Evolutionary conservation across 2,329 filamentous ascomycete genomes (phyloP), one percentile per base, ranked within the genome.

Genomic region (Penicillium capsulatum): DNA sequence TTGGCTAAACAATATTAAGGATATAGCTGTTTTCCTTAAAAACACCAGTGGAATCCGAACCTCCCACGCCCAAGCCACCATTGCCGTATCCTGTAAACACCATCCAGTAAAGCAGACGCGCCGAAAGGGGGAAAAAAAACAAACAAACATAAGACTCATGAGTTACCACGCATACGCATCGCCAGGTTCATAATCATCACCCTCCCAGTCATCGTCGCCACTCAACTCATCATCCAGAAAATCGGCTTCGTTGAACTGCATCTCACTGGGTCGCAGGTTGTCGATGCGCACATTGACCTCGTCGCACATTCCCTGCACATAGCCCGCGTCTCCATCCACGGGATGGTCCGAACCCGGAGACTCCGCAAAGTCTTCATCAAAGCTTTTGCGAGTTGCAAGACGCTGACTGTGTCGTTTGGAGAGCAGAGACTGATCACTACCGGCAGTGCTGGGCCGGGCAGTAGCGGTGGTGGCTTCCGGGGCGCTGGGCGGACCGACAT

Each of bases 161-260:
- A 14, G 7, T 16, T 42, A 59, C 52, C 55, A 59, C 15, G 52
- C 53, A 52, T 57, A 45, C 2, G 49, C 48, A 15, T 44, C 43
- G 15, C 28, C 47, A 17, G 47, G 31, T 28, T 60, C 54, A 17
- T 51, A 40, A 27, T 73, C 70, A 28, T 70, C 66, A 7, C 74
- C 76, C 40, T 72, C 69, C 78, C 79, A 83, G 45, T 82, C 79
- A 42, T 79, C 78, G 52, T 83, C 79, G 3, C 73, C 77, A 54
- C 76, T 80, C 1, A 65, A 60, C 53, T 81, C 79, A 15, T 71
- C 72, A 48, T 82, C 78, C 2, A 80, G 66, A 46, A 83, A 81
- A 49, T 83, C 76, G 19, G 66, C 68, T 47, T 81, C 79, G 17
- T 71, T 74, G 51, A 72, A 78, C 31, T 79, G 73, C 30, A 72